Percentiles rank a stretch among this genome's conserved stretches.
Evolutionary conservation across 2,329 filamentous ascomycete genomes (phyloP).

Genomic region (Aspergillus awamori): DNA sequence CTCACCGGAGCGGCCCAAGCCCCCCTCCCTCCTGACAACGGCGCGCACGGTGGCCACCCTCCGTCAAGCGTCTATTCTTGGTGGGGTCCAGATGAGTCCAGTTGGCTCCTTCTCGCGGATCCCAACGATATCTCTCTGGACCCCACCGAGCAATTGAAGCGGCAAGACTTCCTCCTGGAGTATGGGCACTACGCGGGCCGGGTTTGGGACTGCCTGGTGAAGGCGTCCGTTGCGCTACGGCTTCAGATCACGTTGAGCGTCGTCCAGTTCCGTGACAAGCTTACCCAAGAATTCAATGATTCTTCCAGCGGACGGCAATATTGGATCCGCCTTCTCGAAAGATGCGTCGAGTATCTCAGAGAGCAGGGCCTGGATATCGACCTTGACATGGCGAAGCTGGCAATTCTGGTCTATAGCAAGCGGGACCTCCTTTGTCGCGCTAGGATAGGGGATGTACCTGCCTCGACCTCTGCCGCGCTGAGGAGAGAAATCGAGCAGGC

Average conservation of each 20-base stretch:
- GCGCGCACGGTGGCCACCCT: not conserved
- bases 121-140: not conserved
- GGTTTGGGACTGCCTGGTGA: not conserved
- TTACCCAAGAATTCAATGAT: constrained; percentile 1
- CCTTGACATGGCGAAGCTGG: not conserved
- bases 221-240: not conserved
- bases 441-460: not conserved
- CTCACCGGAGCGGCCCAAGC: not conserved
- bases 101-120: not conserved
- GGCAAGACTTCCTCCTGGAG: not conserved
- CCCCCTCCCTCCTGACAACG: not conserved
- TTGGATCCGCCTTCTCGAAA: not conserved
- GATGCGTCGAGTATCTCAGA: not conserved
- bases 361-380: not conserved
- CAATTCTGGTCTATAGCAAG: constrained; percentile 4
- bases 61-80: not conserved
- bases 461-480: not conserved
- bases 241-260: not conserved
- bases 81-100: not conserved
- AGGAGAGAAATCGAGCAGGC: not conserved
- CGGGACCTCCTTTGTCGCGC: not conserved
- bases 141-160: not conserved
- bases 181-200: constrained; percentile 4
- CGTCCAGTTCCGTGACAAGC: constrained; percentile 6
- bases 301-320: not conserved